Evolutionary conservation across 208 protist species (phyloP), one percentile per base, ranked within the genome.

Genomic region (Acanthamoeba rhysodes): DNA sequence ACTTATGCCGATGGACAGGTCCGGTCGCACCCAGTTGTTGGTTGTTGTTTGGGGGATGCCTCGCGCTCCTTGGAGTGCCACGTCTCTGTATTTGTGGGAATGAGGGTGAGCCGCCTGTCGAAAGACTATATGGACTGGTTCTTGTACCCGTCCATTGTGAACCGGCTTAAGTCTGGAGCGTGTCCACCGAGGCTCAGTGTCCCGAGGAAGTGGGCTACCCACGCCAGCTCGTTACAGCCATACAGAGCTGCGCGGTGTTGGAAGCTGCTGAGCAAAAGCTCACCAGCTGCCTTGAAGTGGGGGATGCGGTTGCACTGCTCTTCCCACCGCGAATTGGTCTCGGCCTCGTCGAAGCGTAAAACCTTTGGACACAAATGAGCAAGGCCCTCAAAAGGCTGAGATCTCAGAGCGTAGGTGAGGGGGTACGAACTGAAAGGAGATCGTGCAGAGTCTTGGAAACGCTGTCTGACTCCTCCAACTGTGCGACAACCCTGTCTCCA

Each of bases 261-360:
- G 62, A 29, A 68, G 62, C 62, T 29, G 62, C 62, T 68, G 62
- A 68, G 62, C 62, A 68, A 29, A 68, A 16, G 62, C 27, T 32
- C 24, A 68, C 62, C 62, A 68, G 62, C 62, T 32, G 62, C 62
- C 62, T 68, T 68, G 62, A 68, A 68, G 62, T 68, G 62, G 62
- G 62, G 0, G 62, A 24, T 68, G 62, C 62, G 18, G 7, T 29
- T 9, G 62, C 62, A 29, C 62, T 4, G 62, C 62, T 10, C 62
- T 1, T 68, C 0, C 62, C 62, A 68, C 27, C 62, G 62, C 62
- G 62, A 68, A 68, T 68, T 29, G 62, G 32, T 9, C 62, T 29
- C 62, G 4, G 7, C 7, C 24, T 24, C 27, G 27, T 68, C 27
- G 62, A 10, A 1, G 62, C 7, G 24, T 8, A 68, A 32, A 68